phyloP scores from a whole-genome alignment of 2,329 filamentous ascomycete genomes.

The Coniochaeta sp. region DNA sequence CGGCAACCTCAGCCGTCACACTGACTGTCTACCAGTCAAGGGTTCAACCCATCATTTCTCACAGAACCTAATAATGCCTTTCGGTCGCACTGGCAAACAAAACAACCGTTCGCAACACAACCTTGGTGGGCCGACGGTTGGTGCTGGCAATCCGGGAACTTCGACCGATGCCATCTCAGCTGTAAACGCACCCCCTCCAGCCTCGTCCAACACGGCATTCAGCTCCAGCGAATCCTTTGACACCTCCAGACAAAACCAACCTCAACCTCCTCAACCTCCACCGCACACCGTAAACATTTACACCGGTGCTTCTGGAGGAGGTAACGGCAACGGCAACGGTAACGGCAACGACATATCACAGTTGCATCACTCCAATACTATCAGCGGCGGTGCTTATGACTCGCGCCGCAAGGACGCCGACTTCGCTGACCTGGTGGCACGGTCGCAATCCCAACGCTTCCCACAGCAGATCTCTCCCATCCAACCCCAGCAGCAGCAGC shows the following conservation, averaged over 20 bases:
- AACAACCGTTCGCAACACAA: constrained; percentile 50
- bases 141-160: constrained; percentile 10
- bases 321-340: constrained; percentile 18
- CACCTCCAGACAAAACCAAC: constrained; percentile 20
- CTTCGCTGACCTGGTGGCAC: constrained; percentile 38
- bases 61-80: constrained; percentile 36
- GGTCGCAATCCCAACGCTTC: constrained; percentile 46
- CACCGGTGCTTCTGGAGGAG: constrained; percentile 6
- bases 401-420: constrained; percentile 26
- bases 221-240: constrained; percentile 41
- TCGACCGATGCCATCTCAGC: constrained; percentile 12
- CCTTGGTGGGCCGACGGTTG: constrained; percentile 35
- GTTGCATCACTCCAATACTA: constrained; percentile 29
- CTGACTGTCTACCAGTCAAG: background rate
- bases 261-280: constrained; percentile 13
- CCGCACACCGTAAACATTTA: constrained; percentile 19
- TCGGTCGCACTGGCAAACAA: constrained; percentile 47
- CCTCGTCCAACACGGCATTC: constrained; percentile 35
- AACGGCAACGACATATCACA: constrained; percentile 24
- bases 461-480: constrained; percentile 20
- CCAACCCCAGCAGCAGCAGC: constrained; percentile 14
- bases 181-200: constrained; percentile 29
- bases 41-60: background rate
- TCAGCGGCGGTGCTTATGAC: constrained; percentile 17
- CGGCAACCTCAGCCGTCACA: background rate